Base-by-base conservation (phyloP, 2,329 filamentous ascomycete genomes). In the Paecilomyces dactylethromorphus region DNA sequence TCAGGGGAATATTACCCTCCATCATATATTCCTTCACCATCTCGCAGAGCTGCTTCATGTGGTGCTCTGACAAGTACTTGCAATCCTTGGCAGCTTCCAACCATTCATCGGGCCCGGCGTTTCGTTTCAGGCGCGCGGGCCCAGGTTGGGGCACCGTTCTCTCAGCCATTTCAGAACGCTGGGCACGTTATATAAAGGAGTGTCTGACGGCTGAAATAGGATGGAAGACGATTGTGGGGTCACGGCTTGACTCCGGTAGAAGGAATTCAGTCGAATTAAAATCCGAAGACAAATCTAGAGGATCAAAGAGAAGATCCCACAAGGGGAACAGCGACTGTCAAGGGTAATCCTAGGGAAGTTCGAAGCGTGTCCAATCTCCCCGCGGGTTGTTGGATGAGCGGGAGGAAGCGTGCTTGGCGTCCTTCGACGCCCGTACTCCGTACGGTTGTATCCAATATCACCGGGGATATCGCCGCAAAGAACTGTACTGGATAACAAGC, bases 21-120 rank as follows among this genome's bases (percentile, higher is more conserved):
- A 99, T 99, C 69, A 99, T 83, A 65, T 91, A 95, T 78, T 97
- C 94, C 81, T 99, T 99, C 61, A 97, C 94, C 73, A 96, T 96
- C 80, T 99, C 94, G 75, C 94, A 99, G 54, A 99, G 84, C 76
- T 96, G 90, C 82, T 99, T 99, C 94, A 99, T 99, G 70, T 95
- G 91, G 62, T 88, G 80, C 78, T 99, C 94, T 55, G 94, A 94
- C 56, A 99, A 84, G 75, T 97, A 97, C 75, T 96, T 94, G 79
- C 94, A 97, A 76, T 94, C 90, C 78, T 96, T 97, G 52, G 94
- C 94, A 76, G 95, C 90, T 72, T 94, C 90, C 32, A 99, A 84
- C 94, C 94, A 99, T 79, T 97, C 92, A 74, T 97, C 91, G 33
- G 95, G 87, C 13, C 91, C 91, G 45, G 92, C 90, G 73, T 91